A percentile compares a stretch with the other conserved stretches of the same genome.
These are phyloP conservation scores for Globisporangium recalcitrans DNA, from an alignment of 352 stramenopile genomes.

Conservation along the genomic window DNA sequence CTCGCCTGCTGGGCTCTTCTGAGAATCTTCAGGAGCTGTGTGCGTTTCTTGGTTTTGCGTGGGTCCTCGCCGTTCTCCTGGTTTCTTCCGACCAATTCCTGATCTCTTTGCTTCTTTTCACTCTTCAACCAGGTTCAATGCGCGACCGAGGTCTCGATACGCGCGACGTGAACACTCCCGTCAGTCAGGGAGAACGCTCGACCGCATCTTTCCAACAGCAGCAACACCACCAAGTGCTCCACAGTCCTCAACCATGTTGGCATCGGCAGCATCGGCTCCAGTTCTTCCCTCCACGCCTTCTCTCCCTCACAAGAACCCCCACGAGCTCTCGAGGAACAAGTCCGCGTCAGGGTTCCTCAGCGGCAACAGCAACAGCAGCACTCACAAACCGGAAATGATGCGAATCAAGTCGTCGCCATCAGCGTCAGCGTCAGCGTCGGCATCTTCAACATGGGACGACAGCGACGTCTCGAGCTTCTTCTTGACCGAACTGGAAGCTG, in stretches of 20 bases:
- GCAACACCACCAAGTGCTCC: conserved; percentile 23
- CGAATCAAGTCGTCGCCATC: not conserved
- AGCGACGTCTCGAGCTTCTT: conserved; percentile 60
- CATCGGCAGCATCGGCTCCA: not conserved
- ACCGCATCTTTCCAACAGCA: conserved; percentile 32
- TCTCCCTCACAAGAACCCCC: not conserved
- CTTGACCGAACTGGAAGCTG: conserved; percentile 54
- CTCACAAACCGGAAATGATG: not conserved
- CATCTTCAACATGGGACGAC: conserved; percentile 19
- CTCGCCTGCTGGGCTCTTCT: conserved; percentile 2
- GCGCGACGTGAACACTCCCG: conserved; percentile 37
- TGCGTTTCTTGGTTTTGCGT: conserved; percentile 1
- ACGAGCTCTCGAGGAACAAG: conserved; percentile 10
- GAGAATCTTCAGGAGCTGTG: conserved; percentile 17
- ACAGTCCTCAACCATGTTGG: not conserved
- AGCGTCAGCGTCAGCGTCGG: conserved; percentile 2
- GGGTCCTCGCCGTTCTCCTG: no score
- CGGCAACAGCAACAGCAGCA: not conserved
- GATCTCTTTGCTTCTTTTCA: not conserved
- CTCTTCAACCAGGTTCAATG: conserved; percentile 33
- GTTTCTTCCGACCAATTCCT: no score
- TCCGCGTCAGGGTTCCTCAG: conserved; percentile 6
- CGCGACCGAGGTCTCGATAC: conserved; percentile 47
- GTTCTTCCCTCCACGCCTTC: not conserved
- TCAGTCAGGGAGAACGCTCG: conserved; percentile 24